Evolutionary conservation across 208 protist species (phyloP), one percentile per base, ranked within the genome.

Genomic region (Strigomonas galati): DNA sequence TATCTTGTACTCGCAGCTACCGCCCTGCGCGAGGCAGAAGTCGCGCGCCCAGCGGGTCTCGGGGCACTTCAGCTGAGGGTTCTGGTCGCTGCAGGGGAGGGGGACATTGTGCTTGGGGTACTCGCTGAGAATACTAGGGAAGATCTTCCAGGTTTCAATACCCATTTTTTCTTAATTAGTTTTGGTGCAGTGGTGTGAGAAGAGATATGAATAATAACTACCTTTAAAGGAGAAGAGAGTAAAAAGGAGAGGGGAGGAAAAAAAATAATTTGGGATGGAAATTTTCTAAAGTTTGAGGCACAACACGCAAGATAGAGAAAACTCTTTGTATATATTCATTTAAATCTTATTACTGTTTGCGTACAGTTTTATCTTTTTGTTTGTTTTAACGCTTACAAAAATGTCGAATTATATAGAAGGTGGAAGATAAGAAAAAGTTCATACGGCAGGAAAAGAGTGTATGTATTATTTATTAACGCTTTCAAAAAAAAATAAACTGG

Each of bases 1-100:
- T n/a, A 93, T 95, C 62, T 95, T 95, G 72, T 93, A 95, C 76
- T 93, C 89, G 64, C 89, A 95, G 73, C 60, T 91, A 14, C 89
- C 89, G 32, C 85, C 84, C 43, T 90, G 79, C 0, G 84, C 82
- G 3, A 93, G 79, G 65, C 89, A 95, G 54, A 92, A 92, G 62
- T 95, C 89, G 3, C 89, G 75, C 0, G 86, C 86, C 87, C 86
- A 93, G 17, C 89, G 81, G 44, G 89, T 95, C 63, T 92, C 81
- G 0, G 84, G 79, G 58, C 89, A 95, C 72, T 86, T 80, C 59
- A 95, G 63, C 0, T 69, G 65, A 0, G 86, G 82, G 56, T 93
- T 79, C 69, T 95, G 89, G 59, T 91, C 84, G 10, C 78, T 87
- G 69, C 88, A 94, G 2, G 88, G 88, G 53, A 94, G 74, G 53